Base-by-base conservation (phyloP, 768 basidiomycete genomes). In the Termitomyces heimii region DNA sequence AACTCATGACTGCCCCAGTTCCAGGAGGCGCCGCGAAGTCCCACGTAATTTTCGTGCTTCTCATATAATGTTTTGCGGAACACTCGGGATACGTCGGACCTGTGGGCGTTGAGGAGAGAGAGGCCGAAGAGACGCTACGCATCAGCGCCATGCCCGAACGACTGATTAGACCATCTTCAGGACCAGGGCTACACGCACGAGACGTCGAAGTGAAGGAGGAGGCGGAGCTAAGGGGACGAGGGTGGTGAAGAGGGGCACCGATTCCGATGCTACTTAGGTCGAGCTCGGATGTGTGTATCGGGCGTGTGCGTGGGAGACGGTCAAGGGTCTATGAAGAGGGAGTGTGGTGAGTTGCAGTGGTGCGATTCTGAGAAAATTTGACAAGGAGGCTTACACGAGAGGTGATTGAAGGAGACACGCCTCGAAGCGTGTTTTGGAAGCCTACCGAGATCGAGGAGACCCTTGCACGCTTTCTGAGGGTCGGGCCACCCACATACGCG, bases 51-150 rank as follows among this genome's bases (percentile, higher is more conserved):
- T 34, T 57, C 9, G 55, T 50, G 16, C 65, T 68, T 57, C 71
- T 68, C 29, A 75, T 68, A 54, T 69, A 58, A 54, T 68, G 63
- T 51, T 67, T 68, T 20, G 73, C 68, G 20, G 75, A 76, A 42
- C 67, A 67, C 35, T 71, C 68, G n/a, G 72, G 70, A 54, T 70
- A 71, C 16, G 66, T 62, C 45, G 70, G 67, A 14, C 63, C 55
- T 9, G 59, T 39, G 1, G 68, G 59, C 18, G 51, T 28, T 20
- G 67, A 60, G 26, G 60, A 60, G 14, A 73, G 59, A 6, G 73
- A 72, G 4, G 70, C 67, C 2, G 67, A 67, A 2, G 73, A 73
- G 31, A 67, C 65, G 59, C 69, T 71, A 40, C 72, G 64, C 63
- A 72, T 70, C 29, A 74, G 63, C 22, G 65, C 69, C 62, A 70